phyloP scores from a whole-genome alignment of 176 grass and related monocot genomes.

The Chloris gayana region DNA sequence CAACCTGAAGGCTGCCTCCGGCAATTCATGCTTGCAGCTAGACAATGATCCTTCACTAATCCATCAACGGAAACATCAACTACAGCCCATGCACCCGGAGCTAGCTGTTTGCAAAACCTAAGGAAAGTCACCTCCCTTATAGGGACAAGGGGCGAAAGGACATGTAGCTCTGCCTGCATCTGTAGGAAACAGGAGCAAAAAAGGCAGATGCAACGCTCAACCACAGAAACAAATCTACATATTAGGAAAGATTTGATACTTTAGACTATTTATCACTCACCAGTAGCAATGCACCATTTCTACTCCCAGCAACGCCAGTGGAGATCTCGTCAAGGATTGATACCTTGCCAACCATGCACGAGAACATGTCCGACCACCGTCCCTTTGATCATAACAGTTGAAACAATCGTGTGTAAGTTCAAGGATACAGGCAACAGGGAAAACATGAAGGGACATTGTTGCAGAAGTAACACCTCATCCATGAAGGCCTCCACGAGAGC shows the following conservation, averaged over 20 bases:
- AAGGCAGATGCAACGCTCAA: not conserved
- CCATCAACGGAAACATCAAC: slow-evolving; percentile 90
- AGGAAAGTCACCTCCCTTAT: slow-evolving; percentile 73
- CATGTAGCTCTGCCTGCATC: slow-evolving; percentile 90
- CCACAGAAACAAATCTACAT: not conserved
- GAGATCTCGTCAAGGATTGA: slow-evolving; percentile 66
- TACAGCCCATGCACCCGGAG: slow-evolving; percentile 73
- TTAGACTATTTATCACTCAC: slow-evolving; percentile 58
- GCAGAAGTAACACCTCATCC: slow-evolving; percentile 65
- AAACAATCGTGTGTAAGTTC: slow-evolving; percentile 29
- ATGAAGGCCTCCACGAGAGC: slow-evolving; percentile 79
- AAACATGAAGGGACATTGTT: not conserved
- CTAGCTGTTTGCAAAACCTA: slow-evolving; percentile 81
- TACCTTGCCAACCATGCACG: slow-evolving; percentile 75
- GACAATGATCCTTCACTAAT: slow-evolving; percentile 50
- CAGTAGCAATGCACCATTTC: slow-evolving; percentile 88
- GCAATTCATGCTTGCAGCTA: slow-evolving; percentile 51
- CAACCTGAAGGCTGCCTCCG: slow-evolving; percentile 87
- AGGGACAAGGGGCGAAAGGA: slow-evolving; percentile 87
- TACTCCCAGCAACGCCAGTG: slow-evolving; percentile 58
- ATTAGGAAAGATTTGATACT: not conserved
- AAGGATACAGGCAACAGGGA: slow-evolving; percentile 8
- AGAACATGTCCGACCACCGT: slow-evolving; percentile 75
- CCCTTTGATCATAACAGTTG: slow-evolving; percentile 51
- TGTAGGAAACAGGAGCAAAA: slow-evolving; percentile 41